Evolutionary conservation across 306 rosid genomes (phyloP), one percentile per base, ranked within the genome.

Genomic region (Quercus cerris): DNA sequence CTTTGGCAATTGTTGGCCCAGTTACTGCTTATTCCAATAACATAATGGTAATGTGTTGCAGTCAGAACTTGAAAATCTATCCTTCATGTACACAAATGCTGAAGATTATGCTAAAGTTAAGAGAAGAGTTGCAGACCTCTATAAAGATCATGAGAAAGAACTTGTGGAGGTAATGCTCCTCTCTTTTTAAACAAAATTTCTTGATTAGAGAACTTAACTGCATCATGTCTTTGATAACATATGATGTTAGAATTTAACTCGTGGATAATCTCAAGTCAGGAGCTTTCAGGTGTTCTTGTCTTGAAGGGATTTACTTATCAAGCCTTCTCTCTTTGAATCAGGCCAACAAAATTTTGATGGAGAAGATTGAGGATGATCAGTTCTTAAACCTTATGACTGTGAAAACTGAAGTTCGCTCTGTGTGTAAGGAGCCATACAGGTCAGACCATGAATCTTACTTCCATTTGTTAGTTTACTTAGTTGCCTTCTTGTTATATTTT

Each of bases 391-490:
- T 96, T 81, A 79, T 96, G 89, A 88, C 93, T 17, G 81, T 89
- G 79, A 87, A 91, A 90, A 83, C 92, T 28, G 98, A 96, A 87
- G 94, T 93, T 41, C 91, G 76, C 35, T 84, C 97, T 73, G 97
- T 90, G 71, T 96, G 89, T 74, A 93, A 91, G 91, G 99, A 96
- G 84, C 97, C 99, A 44, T 93, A 93, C 94, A 93, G 99, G 99
- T 96, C 83, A 78, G 75, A 35, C 73, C 79, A 38, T 33, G 56
- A 77, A 66, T 70, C 81, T 77, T 63, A 33, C 82, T 56, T 52
- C 62, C 74, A 62, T 79, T 85, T 80, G 44, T 78, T 76, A 66
- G 49, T 52, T 74, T 54, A 28, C 75, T 59, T 70, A 19, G 73
- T 80, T 46, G n/a, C 56, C 69, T 64, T 33, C 75, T 75, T 66